Percentiles rank a stretch among this genome's conserved stretches.
Evolutionary conservation across 306 rosid genomes (phyloP).

Genomic region (Begonia loranthoides): DNA sequence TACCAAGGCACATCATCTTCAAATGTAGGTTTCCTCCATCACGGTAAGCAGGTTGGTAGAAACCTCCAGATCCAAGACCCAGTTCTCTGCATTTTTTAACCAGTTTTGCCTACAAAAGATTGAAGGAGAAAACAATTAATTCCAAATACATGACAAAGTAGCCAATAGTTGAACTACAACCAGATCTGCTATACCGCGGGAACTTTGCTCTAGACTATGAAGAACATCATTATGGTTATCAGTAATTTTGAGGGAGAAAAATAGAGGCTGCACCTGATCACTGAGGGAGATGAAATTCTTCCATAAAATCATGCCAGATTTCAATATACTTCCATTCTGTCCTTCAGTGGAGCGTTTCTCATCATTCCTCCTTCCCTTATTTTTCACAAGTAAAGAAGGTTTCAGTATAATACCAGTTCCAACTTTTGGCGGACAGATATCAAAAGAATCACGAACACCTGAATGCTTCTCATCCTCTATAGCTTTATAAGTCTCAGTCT

Average conservation of each 20-base stretch:
- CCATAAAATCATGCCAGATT: conserved; percentile 51
- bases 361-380: conserved; percentile 36
- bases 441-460: conserved; percentile 11
- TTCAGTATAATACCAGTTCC: conserved; percentile 13
- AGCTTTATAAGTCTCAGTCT: not conserved
- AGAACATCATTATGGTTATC: no score
- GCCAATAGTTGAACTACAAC: no score
- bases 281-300: conserved; percentile 24
- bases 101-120: conserved; percentile 20
- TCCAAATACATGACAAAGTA: no score
- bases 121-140: not conserved
- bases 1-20: conserved; percentile 89
- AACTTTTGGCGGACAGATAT: conserved; percentile 35
- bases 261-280: conserved; percentile 35
- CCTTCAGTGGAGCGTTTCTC: conserved; percentile 11
- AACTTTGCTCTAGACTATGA: no score
- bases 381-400: conserved; percentile 17
- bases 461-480: conserved; percentile 9
- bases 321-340: conserved; percentile 3
- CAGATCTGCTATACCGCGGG: no score
- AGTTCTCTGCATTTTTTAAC: conserved; percentile 37
- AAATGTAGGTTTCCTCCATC: conserved; percentile 41
- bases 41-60: conserved; percentile 66
- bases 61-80: conserved; percentile 61
- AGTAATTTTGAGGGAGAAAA: no score